Base-by-base conservation (phyloP, 345 rosid species). In the Hibiscus trionum region DNA sequence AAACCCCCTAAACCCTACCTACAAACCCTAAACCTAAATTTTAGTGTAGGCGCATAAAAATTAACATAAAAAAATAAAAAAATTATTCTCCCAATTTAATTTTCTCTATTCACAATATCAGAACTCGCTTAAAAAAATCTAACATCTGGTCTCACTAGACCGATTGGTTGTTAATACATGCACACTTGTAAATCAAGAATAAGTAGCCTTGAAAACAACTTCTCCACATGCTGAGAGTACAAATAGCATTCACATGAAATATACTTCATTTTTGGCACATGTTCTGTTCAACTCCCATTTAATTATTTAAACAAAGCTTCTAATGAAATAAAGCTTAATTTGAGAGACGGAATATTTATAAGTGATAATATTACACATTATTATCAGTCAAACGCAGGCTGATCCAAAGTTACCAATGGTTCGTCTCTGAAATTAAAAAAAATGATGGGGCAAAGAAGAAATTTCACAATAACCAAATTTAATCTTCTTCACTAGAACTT, bases 361-460 rank as follows among this genome's bases (percentile, higher is more conserved):
- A 14, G 55, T 14, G 19, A 50, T 16, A 50, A 14, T 4, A 50
- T 1, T 50, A 50, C 55, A 50, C 55, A 50, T 50, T 47, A 47
- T 47, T 50, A 14, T 50, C 55, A 50, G 55, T 50, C 55, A 14
- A 31, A 69, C 77, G 67, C 37, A 61, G 60, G 73, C 61, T 75
- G 77, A 79, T 69, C 61, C 67, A 78, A 73, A 75, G 77, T 74
- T 61, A 65, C 79, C 71, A 78, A 53, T 15, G 31, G 65, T 63
- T 66, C 26, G 52, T 76, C 77, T 60, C 61, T 50, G 68, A 79
- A 73, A 66, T 73, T 81, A 82, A 72, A 81, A 44, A 53, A 63
- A 26, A 62, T 58, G 33, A 58, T 58, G 33, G 35, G 16, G 53
- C 8, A 37, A 37, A 60, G 60, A 27, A 57, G 56, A 6, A 76